phyloP scores from a whole-genome alignment of 2,329 filamentous ascomycete species.

The Penicillium sp. region DNA sequence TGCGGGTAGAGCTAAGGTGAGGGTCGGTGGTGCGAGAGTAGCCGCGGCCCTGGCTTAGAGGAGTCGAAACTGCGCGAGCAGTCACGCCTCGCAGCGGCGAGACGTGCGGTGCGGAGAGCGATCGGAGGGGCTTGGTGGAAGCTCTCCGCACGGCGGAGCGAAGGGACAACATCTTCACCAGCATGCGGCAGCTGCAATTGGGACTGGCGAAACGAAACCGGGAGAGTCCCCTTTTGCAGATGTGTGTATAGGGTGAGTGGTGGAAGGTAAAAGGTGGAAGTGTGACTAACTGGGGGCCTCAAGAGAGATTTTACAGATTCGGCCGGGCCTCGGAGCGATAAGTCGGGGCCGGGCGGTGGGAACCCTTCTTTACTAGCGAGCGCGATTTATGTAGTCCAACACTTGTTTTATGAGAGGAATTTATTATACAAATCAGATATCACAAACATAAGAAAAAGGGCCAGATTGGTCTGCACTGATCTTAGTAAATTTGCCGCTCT shows the following conservation, averaged over 20 bases:
- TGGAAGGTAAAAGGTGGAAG: constrained; percentile 10
- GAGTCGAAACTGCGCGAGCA: constrained; percentile 26
- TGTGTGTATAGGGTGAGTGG: background rate
- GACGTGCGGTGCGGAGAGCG: constrained; percentile 38
- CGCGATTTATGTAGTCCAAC: constrained; percentile 12
- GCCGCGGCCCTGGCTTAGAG: constrained; percentile 33
- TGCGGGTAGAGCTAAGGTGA: constrained; percentile 61
- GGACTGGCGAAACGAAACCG: constrained; percentile 10
- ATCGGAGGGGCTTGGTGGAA: constrained; percentile 40
- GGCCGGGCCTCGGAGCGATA: constrained; percentile 25
- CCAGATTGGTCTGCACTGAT: background rate
- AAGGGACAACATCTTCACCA: constrained; percentile 43
- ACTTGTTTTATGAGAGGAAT: constrained; percentile 4
- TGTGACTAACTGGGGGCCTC: constrained; percentile 17
- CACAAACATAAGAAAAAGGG: background rate
- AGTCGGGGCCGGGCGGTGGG: constrained; percentile 18
- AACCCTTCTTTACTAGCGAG: constrained; percentile 10
- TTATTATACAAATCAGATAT: constrained; percentile 4
- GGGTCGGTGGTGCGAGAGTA: constrained; percentile 47
- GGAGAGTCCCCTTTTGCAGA: constrained; percentile 14
- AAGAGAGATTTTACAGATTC: constrained; percentile 23
- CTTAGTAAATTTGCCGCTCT: background rate
- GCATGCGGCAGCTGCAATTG: constrained; percentile 41
- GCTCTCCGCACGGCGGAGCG: constrained; percentile 45
- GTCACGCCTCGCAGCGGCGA: constrained; percentile 27